phyloP scores from a whole-genome alignment of 495 filamentous ascomycete genomes.

The Hypomontagnella monticulosa region DNA sequence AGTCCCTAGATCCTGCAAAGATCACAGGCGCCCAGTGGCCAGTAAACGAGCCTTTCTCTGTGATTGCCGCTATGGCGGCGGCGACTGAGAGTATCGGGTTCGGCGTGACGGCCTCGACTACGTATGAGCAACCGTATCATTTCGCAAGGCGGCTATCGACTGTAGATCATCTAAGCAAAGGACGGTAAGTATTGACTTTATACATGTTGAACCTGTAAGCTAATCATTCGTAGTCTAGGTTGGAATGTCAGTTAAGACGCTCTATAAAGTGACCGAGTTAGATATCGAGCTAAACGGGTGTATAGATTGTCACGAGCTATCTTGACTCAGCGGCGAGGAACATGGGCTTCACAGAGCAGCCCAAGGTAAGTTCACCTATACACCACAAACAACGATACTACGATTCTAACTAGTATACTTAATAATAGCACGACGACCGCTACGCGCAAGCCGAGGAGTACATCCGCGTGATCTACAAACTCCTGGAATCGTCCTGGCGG shows the following conservation, averaged over 20 bases:
- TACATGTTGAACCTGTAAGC: neutral
- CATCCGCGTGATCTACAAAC: conserved; percentile 73
- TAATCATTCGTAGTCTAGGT: conserved; percentile 51
- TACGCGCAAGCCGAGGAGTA: conserved; percentile 76
- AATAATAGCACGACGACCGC: conserved; percentile 68
- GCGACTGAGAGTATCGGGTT: conserved; percentile 70
- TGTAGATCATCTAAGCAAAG: conserved; percentile 73
- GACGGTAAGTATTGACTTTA: conserved; percentile 51
- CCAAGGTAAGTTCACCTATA: conserved; percentile 37
- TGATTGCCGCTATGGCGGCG: conserved; percentile 60
- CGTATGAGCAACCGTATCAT: conserved; percentile 76
- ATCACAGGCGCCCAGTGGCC: conserved; percentile 73
- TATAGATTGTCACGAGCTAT: conserved; percentile 70
- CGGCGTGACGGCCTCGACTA: conserved; percentile 71
- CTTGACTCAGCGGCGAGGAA: conserved; percentile 73
- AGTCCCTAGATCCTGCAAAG: conserved; percentile 66
- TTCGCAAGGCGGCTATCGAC: conserved; percentile 72
- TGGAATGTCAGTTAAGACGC: conserved; percentile 61
- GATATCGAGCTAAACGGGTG: conserved; percentile 17
- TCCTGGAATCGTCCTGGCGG: conserved; percentile 75
- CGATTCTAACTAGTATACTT: conserved; percentile 12
- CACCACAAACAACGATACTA: too few species aligned
- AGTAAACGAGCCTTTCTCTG: conserved; percentile 61
- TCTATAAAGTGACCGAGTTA: neutral
- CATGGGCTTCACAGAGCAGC: conserved; percentile 64